Evolutionary conservation across 2,329 filamentous ascomycete genomes (phyloP), one percentile per base, ranked within the genome.

Genomic region (Beauveria caledonica): DNA sequence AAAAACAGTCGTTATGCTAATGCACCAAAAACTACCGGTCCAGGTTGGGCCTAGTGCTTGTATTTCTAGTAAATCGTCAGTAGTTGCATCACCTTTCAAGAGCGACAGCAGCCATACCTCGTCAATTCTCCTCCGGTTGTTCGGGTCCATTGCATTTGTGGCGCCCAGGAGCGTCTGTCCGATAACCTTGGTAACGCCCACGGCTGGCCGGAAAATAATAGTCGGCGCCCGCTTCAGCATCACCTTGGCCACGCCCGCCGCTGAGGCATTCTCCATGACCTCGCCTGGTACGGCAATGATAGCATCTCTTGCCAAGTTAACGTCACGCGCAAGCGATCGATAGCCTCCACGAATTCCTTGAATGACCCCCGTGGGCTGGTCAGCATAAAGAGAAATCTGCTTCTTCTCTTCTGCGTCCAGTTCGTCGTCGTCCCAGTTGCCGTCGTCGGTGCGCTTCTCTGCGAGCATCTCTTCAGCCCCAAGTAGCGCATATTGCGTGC

Each of bases 251-350:
- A 89, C 91, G 2, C 90, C 91, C 46, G 86, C 84, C 1, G 93
- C 92, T 62, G 85, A 92, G 23, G 86, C 84, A 68, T 89, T 92
- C 68, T 97, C 92, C 79, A 96, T 87, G 1, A 96, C 84, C 71
- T 97, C 93, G 0, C 88, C 90, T 0, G 94, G 93, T 27, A 99
- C 90, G 1, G 93, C 94, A 67, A 99, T 93, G 61, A 99, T 91
- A 10, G 93, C 94, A 74, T 99, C 92, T 60, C 87, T 81, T 0
- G 94, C 90, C 49, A 92, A 79, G 44, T 93, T 81, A n/a, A 99
- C 78, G 72, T 99, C 95, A 39, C 92, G 85, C 63, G 92, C 86
- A 29, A 99, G 80, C 58, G 92, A 90, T 29, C 86, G 79, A 67
- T 92, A 93, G 4, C 92, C 94, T 13, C 89, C 89, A 3, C 89